Evolutionary conservation across 495 filamentous ascomycete species (phyloP), one percentile per base, ranked within the genome.

Genomic region (Copromyces sp.): DNA sequence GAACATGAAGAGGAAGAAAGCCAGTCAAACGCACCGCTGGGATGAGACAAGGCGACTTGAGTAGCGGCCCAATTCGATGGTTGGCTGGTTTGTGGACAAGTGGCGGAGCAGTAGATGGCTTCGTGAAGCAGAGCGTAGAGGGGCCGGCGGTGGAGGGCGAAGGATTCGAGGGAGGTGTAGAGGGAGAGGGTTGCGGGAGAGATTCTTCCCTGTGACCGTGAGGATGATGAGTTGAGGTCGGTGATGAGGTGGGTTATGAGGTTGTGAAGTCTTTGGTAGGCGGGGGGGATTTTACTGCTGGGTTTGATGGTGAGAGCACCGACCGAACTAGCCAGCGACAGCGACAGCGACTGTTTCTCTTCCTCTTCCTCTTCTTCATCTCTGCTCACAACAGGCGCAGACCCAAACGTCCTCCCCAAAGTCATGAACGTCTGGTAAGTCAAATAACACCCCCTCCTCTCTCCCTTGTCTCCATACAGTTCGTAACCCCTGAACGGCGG

Each of bases 341-440:
- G 85, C 24, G 24, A 24, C 24, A 24, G 24, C 1, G 24, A 24
- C 68, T 93, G 84, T 45, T 90, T 82, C 73, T 94, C 90, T 44
- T 94, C 81, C 37, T 74, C 75, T 70, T 90, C 86, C 3, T 92
- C 74, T 1, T 87, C 74, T 1, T 87, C 89, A n/a, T 87, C 90
- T 70, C 91, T 87, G 0, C 39, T 39, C 0, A 37, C n/a, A 9
- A 47, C 39, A 16, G 32, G 16, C 1, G 35, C 70, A 45, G 85
- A 84, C 4, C 94, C 95, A 75, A 98, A 91, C 24, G 81, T 76
- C n/a, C 94, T 81, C 16, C 94, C 94, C 14, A 97, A 75, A 61
- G 91, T 90, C 77, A 93, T 83, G 73, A 98, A 90, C 9, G 92
- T 86, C 47, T 87, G 81, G 4, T 91, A 86, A 0, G 89, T 93